Base-by-base conservation (phyloP, 768 basidiomycete species). In the Rhodotorula kratochvilovae region DNA sequence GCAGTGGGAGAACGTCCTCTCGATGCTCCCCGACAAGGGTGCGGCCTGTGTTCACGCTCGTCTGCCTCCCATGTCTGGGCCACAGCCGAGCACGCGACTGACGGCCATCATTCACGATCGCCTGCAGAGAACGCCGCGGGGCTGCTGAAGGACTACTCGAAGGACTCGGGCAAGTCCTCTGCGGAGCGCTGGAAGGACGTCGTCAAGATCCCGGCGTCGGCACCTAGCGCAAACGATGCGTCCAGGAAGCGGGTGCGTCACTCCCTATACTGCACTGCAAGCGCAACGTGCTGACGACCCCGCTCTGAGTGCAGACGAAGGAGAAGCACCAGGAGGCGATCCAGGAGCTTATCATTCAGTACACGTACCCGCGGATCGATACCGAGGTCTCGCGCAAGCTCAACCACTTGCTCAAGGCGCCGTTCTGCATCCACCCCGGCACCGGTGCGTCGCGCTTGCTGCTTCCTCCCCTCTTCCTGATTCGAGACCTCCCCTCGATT, bases 361-460 rank as follows among this genome's bases (percentile, higher is more conserved):
- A 96, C 80, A 95, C 90, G 0, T 99, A 98, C 81, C 95, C 95
- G 2, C 87, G 96, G 21, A 85, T 99, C 64, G 96, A 99, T 80
- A 90, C 90, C 23, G 96, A 99, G 80, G 96, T 99, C 39, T 94
- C 93, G 5, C 95, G 98, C 78, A 91, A 94, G 78, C 86, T 93
- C 61, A 98, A 99, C 82, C 96, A 99, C 83, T 85, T 99, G 82
- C 86, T 99, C 64, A 99, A 99, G 81, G 89, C 92, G 31, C 96
- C 96, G 0, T 99, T 99, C 81, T 96, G 94, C 79, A 83, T 98
- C 0, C 96, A 99, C 80, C 96, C 96, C 0, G 91, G 91, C 73
- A 99, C 96, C 4, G 82, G 82, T 82, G 27, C 72, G 81, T 74
- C 12, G 2, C 16, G 12, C 10, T 27, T 35, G 29, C 7, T 35